A percentile compares a stretch with the other conserved stretches of the same genome.
Evolutionary conservation across 352 stramenopile species (phyloP).

Genomic region (Aphanomyces cochlioides): DNA sequence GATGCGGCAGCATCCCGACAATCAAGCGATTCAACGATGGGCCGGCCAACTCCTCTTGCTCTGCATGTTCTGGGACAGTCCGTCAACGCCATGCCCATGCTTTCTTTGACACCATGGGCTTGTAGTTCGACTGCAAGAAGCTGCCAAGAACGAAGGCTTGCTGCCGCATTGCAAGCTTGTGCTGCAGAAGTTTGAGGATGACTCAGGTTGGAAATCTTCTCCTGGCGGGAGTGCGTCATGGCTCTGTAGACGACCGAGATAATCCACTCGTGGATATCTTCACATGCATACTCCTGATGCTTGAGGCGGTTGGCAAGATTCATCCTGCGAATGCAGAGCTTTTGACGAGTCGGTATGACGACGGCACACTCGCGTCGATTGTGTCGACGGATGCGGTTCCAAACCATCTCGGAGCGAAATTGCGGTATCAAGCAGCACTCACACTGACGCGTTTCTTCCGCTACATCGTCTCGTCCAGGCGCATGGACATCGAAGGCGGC

Average conservation of each 20-base stretch:
- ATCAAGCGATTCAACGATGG: slow-evolving; percentile 8
- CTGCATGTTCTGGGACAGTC: slow-evolving; percentile 22
- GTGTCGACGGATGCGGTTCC: slow-evolving; percentile 19
- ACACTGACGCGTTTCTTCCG: slow-evolving; percentile 29
- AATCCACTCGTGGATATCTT: slow-evolving; percentile 10
- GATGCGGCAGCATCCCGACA: slow-evolving; percentile 23
- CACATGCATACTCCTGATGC: slow-evolving; percentile 13
- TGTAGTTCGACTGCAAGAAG: slow-evolving; percentile 21
- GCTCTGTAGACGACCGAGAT: background rate
- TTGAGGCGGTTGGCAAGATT: slow-evolving; percentile 11
- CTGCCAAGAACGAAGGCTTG: slow-evolving; percentile 25
- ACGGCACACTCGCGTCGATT: slow-evolving; percentile 12
- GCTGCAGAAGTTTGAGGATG: background rate
- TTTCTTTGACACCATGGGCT: too few relatives aligned
- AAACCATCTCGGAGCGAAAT: slow-evolving; percentile 13
- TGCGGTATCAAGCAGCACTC: slow-evolving; percentile 7
- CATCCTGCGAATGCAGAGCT: slow-evolving; percentile 4
- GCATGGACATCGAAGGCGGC: slow-evolving; percentile 4
- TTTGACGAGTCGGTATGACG: background rate
- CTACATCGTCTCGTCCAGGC: slow-evolving; percentile 15
- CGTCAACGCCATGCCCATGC: background rate
- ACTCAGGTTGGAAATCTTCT: background rate
- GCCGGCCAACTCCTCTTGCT: slow-evolving; percentile 21
- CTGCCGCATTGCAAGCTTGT: slow-evolving; percentile 1
- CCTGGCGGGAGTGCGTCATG: background rate